A percentile compares a stretch with the other conserved stretches of the same genome.
These are phyloP conservation scores for Gymnopilus junonius DNA, from an alignment of 768 basidiomycete genomes.

Conservation along the genomic window DNA sequence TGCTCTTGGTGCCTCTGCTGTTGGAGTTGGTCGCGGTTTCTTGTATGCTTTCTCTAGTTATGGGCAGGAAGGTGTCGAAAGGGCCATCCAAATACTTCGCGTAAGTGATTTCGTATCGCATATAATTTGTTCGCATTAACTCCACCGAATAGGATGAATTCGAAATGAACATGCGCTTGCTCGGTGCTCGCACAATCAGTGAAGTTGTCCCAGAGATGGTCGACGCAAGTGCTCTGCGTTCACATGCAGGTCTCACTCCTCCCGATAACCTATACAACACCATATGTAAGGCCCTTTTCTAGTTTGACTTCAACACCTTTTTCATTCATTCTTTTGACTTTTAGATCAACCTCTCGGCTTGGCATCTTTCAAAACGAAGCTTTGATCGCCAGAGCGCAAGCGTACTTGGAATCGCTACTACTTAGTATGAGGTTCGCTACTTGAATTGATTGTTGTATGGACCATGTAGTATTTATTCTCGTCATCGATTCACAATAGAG, in stretches of 20 bases:
- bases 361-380: constrained; percentile 28
- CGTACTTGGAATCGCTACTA: neutral
- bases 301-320: neutral
- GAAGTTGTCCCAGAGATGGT: constrained; percentile 92
- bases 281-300: constrained; percentile 66
- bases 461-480: too few relatives aligned
- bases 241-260: constrained; percentile 71
- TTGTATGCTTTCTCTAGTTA: constrained; percentile 88
- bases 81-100: constrained; percentile 51
- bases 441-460: too few relatives aligned
- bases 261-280: constrained; percentile 69
- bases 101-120: neutral
- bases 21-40: constrained; percentile 87
- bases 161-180: constrained; percentile 94
- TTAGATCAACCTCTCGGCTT: constrained; percentile 24
- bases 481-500: too few relatives aligned
- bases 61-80: constrained; percentile 84
- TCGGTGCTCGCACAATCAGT: constrained; percentile 80
- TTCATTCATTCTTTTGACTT: neutral
- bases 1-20: constrained; percentile 65
- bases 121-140: neutral
- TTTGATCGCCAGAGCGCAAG: constrained; percentile 13
- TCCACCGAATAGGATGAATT: constrained; percentile 87
- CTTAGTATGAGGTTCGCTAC: too few relatives aligned
- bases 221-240: constrained; percentile 71